A percentile compares a stretch with the other conserved stretches of the same genome.
Conservation (phyloP, 202 grass and related monocot genomes). For the Digitaria exilis region DNA sequence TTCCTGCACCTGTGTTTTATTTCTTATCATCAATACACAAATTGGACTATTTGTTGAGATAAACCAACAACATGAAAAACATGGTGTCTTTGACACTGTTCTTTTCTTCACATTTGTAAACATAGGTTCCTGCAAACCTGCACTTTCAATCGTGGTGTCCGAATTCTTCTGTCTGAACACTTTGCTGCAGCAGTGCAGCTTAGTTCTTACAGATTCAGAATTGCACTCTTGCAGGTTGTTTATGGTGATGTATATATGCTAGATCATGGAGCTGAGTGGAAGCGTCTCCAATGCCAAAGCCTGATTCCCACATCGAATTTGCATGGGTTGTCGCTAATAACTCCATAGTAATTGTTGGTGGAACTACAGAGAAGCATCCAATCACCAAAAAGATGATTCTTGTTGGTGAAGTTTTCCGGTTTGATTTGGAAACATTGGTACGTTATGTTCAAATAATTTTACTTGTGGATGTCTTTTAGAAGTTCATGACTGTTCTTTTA, state of each 20-base stretch:
- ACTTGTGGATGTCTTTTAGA: neutral
- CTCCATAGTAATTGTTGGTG: slow-evolving; percentile 77
- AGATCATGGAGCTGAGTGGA: slow-evolving; percentile 59
- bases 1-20: neutral
- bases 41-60: neutral
- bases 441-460: slow-evolving; percentile 13
- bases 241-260: slow-evolving; percentile 85
- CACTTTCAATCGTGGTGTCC: too few relatives aligned
- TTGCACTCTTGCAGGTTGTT: slow-evolving; percentile 58
- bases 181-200: too few relatives aligned
- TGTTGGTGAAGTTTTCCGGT: too few relatives aligned
- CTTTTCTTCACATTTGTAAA: neutral
- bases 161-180: too few relatives aligned
- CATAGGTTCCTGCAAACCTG: neutral
- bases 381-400: slow-evolving; percentile 93
- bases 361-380: slow-evolving; percentile 89
- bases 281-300: slow-evolving; percentile 74
- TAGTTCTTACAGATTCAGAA: slow-evolving; percentile 1
- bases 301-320: slow-evolving; percentile 86
- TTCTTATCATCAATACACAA: neutral
- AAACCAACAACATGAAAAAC: neutral
- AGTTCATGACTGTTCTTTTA: neutral
- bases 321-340: slow-evolving; percentile 74
- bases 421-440: slow-evolving; percentile 77
- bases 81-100: neutral